Conservation (phyloP, 2,329 filamentous ascomycete genomes). For the Apiospora koreana region DNA sequence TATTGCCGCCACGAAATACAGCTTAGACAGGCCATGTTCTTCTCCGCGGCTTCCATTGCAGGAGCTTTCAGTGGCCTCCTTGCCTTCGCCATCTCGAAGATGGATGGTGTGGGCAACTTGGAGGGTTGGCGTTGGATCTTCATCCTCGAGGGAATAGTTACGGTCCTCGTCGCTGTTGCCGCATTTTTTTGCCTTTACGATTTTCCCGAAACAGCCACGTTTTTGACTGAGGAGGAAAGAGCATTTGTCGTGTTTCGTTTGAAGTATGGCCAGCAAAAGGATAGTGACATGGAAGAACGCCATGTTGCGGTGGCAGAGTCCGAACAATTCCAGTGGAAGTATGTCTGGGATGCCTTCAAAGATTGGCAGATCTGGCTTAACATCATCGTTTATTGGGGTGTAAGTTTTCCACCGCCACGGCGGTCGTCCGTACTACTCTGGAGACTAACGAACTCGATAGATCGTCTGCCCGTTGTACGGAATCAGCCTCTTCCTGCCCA, state of each 20-base stretch:
- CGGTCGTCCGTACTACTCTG: slow-evolving; percentile 20
- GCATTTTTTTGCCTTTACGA: slow-evolving; percentile 77
- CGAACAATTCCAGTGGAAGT: slow-evolving; percentile 20
- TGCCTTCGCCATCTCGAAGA: slow-evolving; percentile 68
- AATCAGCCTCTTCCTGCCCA: slow-evolving; percentile 62
- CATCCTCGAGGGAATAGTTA: slow-evolving; percentile 70
- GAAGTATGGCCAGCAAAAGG: slow-evolving; percentile 40
- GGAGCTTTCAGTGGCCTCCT: slow-evolving; percentile 76
- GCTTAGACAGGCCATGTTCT: slow-evolving; percentile 70
- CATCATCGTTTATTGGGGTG: slow-evolving; percentile 36
- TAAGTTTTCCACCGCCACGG: slow-evolving; percentile 34
- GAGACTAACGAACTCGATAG: slow-evolving; percentile 36
- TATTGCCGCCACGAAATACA: slow-evolving; percentile 59
- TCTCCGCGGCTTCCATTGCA: slow-evolving; percentile 77
- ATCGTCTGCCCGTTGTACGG: slow-evolving; percentile 57
- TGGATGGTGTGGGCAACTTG: slow-evolving; percentile 64
- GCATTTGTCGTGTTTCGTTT: slow-evolving; percentile 71
- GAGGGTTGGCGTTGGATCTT: slow-evolving; percentile 68
- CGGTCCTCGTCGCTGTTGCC: slow-evolving; percentile 60
- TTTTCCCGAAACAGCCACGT: slow-evolving; percentile 77
- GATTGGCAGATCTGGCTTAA: slow-evolving; percentile 41
- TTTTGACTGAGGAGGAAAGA: slow-evolving; percentile 71
- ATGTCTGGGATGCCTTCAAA: slow-evolving; percentile 33
- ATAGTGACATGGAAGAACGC: slow-evolving; percentile 35
- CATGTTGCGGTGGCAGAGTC: slow-evolving; percentile 26